Base-by-base conservation (phyloP, 495 filamentous ascomycete genomes). In the Sordaria brevicollis region DNA sequence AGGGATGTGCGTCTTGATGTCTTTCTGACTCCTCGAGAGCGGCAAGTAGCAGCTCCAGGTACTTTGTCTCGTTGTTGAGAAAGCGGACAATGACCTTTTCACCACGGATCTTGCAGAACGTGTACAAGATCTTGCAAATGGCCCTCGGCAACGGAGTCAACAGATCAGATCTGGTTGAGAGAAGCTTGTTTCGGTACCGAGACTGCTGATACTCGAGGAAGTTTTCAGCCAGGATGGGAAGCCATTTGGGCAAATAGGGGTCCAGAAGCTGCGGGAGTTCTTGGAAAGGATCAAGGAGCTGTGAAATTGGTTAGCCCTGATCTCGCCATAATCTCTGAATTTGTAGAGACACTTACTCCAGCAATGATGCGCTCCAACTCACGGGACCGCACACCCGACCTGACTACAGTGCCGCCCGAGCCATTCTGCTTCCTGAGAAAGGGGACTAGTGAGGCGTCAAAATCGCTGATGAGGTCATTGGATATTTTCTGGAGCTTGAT, bases 261-360 rank as follows among this genome's bases (percentile, higher is more conserved):
- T 99, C 95, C n/a, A 99, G 87, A 5, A 99, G 87, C 77, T 99
- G 95, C 21, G 95, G 94, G 74, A 92, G 90, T 81, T 97, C 95
- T 84, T 97, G 95, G 76, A 98, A 98, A 38, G 90, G 92, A 71
- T 97, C 93, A 36, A 99, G 84, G 84, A 96, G 79, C 79, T 79
- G 35, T 5, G 68, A 11, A 11, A 29, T 25, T 43, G 39, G 68
- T 78, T 38, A 81, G 74, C 25, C 38, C 34, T n/a, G 36, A 35
- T 17, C 33, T 67, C 9, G 11, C 49, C 19, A 69, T 21, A 0
- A 25, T 5, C 29, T 69, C 5, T 68, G 31, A 39, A 29, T 19
- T 31, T 7, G 1, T 35, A 3, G 65, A 3, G 65, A 9, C n/a
- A 69, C 78, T 76, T 74, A 87, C 85, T 69, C 83, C 71, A 2